Base-by-base conservation (phyloP, 495 filamentous ascomycete species). In the Penicillium robsamsonii region DNA sequence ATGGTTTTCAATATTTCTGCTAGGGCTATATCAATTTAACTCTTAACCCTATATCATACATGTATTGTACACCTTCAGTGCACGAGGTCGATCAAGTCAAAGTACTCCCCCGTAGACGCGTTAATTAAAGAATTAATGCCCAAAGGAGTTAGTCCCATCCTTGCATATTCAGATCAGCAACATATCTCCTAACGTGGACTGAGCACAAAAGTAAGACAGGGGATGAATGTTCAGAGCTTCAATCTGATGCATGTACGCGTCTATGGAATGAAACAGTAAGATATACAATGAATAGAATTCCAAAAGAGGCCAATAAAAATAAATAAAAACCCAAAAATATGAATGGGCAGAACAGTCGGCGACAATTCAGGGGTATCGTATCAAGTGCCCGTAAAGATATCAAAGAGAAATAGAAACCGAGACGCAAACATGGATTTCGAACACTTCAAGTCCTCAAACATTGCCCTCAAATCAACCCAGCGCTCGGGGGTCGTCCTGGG, bases 281-380 rank as follows among this genome's bases (percentile, higher is more conserved):
- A 61, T 58, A 49, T 57, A 46, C 33, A 46, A 46, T 46, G 11
- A 57, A 47, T 35, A 38, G 5, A 53, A 58, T 64, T 64, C 47
- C 51, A 50, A 62, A 61, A 25, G 27, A 46, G 41, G 56, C 63
- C 55, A 60, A 45, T 40, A 40, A 43, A 40, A n/a, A 15, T 11
- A 56, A 59, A 42, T 35, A n/a, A 17, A n/a, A 58, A 59, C 48
- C 33, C 29, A 60, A 60, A 57, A 22, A 49, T 46, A 62, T 58
- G 49, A 53, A 56, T 27, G 46, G 65, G 59, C 54, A 59, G 56
- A 60, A 66, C 17, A 56, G 53, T 62, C 40, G 41, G 50, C 42
- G 63, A 60, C 60, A 57, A 59, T 68, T 66, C 63, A 66, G 60
- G 63, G 65, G 65, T 68, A 68, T 68, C 65, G 60, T 66, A 64